phyloP scores from a whole-genome alignment of 495 filamentous ascomycete species.

The Talaromyces proteolyticus region DNA sequence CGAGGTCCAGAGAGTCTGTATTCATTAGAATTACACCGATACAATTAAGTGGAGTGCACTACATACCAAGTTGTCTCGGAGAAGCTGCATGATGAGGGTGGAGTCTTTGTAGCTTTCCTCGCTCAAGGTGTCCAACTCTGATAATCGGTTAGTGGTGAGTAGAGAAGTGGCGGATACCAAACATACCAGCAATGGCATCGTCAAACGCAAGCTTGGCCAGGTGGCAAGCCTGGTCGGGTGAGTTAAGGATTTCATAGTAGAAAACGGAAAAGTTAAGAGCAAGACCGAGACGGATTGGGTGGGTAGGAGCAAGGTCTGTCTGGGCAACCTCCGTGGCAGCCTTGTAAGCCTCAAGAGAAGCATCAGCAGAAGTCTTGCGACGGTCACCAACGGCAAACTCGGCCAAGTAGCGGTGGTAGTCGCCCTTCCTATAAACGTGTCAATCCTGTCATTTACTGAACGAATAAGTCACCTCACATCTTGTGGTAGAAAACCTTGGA shows the following conservation, averaged over 20 bases:
- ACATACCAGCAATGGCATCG: constrained; percentile 93
- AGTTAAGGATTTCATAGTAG: constrained; percentile 99
- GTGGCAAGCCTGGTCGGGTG: constrained; percentile 97
- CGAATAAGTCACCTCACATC: constrained; percentile 58
- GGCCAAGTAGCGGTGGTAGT: constrained; percentile 99
- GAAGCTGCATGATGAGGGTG: constrained; percentile 98
- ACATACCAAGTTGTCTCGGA: constrained; percentile 95
- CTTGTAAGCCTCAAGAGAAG: constrained; percentile 98
- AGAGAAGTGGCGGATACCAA: background rate
- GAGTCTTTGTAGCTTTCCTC: constrained; percentile 99
- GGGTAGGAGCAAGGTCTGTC: constrained; percentile 95
- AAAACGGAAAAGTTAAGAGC: constrained; percentile 99
- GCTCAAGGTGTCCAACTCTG: constrained; percentile 96
- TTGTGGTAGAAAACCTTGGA: constrained; percentile 99
- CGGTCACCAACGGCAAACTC: constrained; percentile 97
- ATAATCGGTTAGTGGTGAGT: constrained; percentile 7
- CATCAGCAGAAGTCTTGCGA: constrained; percentile 94
- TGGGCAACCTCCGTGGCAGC: constrained; percentile 94
- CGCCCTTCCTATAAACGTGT: constrained; percentile 75
- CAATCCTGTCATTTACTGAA: background rate
- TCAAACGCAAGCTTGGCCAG: constrained; percentile 99
- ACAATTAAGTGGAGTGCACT: background rate
- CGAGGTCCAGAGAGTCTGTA: constrained; percentile 97
- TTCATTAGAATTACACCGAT: constrained; percentile 18
- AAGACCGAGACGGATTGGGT: constrained; percentile 97